Evolutionary conservation across 345 rosid genomes (phyloP), one percentile per base, ranked within the genome.

Genomic region (Citrus sp.): DNA sequence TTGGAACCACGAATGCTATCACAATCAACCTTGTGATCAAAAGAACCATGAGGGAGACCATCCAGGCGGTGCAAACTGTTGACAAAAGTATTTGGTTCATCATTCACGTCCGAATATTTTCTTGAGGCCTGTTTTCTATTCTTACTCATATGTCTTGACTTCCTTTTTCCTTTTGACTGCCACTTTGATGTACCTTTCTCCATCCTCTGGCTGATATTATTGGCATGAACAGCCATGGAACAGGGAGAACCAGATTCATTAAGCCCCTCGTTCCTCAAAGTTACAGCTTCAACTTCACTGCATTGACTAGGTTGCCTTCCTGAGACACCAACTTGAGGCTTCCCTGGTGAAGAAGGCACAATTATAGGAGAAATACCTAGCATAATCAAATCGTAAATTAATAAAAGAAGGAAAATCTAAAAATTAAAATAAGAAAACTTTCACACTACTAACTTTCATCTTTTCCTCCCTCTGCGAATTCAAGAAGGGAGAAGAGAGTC

Each of bases 151-250:
- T 89, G 90, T 84, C 98, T 94, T 3, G 90, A 92, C 75, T 96
- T 96, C 86, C 99, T 89, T 91, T 96, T 96, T 82, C 98, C 90
- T 88, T 96, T 96, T 34, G 80, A 86, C 85, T 90, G 97, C 99
- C 99, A 96, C 83, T 91, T 88, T n/a, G 97, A 90, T 63, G 91
- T 81, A 72, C 75, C 92, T 80, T 85, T 89, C 88, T 89, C 95
- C 74, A 84, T 87, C 82, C 85, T 87, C 77, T 84, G 87, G 85
- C 86, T 83, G 75, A 86, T 81, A 80, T 64, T 82, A 80, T 74
- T 84, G 59, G 49, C 72, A 82, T 72, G 78, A 34, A 61, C 62
- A 46, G 82, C 81, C 9, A 84, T 84, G 55, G 84, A 75, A 83
- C 82, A 80, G 42, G 81, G 78, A 60, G 83, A 70, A 70, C 49